Evolutionary conservation across 345 rosid species (phyloP), one percentile per base, ranked within the genome.

Genomic region (Triadica sebifera): DNA sequence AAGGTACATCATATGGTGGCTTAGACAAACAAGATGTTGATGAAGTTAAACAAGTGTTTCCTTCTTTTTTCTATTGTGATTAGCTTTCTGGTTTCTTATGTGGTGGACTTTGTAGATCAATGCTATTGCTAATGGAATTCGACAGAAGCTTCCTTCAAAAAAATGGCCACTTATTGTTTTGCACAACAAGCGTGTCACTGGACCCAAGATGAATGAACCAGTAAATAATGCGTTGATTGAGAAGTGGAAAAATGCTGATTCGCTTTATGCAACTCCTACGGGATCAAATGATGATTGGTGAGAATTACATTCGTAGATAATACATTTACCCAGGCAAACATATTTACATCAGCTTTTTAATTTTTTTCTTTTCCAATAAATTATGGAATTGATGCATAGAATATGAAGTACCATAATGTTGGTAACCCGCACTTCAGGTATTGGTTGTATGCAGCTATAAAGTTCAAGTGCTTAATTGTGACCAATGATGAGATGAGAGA

Each of bases 401-500:
- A 72, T 76, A 69, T 75, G 59, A 71, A 72, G 38, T 19, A 43
- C 58, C 55, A 57, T 65, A 72, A 22, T 24, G 79, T 75, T 47
- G 46, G 77, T 87, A 62, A 80, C 73, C 8, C 78, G 69, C 66
- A 39, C 71, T 85, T 82, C 94, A 90, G 95, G 92, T 90, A 86
- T 77, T 90, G 95, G 95, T 81, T 90, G 76, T 90, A 88, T 84
- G 92, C 92, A 77, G 91, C 92, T 74, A 86, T 90, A 72, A 90
- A 86, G 85, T 87, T 80, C 74, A 90, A 80, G 80, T 80, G 91
- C 75, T 81, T 90, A 61, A 38, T 90, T 24, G 87, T 90, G 80
- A 87, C 92, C 47, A 90, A 90, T 1, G 92, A 90, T 61, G 95
- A 90, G 86, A 90, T 88, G 92, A 83, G 92, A 84, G 95, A 90